A percentile compares a stretch with the other conserved stretches of the same genome.
These are phyloP conservation scores for Pythium aphanidermatum DNA, from an alignment of 352 stramenopile species.

Conservation along the genomic window DNA sequence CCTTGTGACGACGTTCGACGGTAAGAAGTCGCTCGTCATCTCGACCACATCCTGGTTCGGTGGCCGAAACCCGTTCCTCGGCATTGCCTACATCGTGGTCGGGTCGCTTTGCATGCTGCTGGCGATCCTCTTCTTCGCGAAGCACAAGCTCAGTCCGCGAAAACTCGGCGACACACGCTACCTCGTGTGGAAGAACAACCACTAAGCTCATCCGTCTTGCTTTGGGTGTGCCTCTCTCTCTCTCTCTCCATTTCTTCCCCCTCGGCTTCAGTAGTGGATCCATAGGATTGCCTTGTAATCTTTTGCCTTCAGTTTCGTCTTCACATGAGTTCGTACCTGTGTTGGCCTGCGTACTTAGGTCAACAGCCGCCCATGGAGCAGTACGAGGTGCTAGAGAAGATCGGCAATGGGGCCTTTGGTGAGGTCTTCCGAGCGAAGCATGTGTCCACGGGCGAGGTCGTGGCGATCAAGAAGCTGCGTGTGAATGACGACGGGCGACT, in stretches of 20 bases:
- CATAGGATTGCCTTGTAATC: too few relatives aligned
- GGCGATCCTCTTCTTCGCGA: constrained; percentile 93
- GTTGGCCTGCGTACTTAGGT: too few relatives aligned
- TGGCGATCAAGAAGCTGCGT: constrained; percentile 58
- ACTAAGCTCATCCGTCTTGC: constrained; percentile 35
- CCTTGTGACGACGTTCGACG: constrained; percentile 92
- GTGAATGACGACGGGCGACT: constrained; percentile 42
- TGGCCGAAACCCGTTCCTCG: constrained; percentile 95
- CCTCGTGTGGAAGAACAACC: constrained; percentile 96
- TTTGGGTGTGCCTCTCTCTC: not conserved
- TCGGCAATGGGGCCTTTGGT: constrained; percentile 65
- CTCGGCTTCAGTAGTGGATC: too few relatives aligned
- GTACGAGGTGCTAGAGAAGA: constrained; percentile 59
- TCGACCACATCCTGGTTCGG: constrained; percentile 96
- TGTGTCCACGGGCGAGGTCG: constrained; percentile 28
- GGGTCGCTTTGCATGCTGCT: constrained; percentile 92
- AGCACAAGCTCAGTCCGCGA: constrained; percentile 93
- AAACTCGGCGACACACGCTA: constrained; percentile 94
- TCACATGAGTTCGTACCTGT: too few relatives aligned
- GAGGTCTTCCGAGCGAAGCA: constrained; percentile 57
- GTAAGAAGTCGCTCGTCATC: constrained; percentile 96
- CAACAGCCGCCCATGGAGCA: constrained; percentile 19
- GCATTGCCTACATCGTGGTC: constrained; percentile 94
- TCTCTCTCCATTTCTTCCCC: not conserved
- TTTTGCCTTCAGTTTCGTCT: too few relatives aligned